These are phyloP conservation scores for Xanthoceras sorbifolium DNA, from an alignment of 345 rosid genomes.

Conservation along the genomic window DNA sequence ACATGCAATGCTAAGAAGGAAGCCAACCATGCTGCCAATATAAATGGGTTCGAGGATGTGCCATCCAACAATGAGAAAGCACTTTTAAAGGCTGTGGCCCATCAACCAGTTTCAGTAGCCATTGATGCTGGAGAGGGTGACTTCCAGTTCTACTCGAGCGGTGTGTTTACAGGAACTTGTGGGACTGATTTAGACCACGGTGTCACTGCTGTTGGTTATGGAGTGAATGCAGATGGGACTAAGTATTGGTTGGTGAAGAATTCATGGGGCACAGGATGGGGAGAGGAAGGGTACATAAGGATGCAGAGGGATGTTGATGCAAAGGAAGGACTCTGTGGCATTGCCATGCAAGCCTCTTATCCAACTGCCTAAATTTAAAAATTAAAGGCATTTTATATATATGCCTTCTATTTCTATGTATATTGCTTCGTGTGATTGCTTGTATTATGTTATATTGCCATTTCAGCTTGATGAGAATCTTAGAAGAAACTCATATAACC, in stretches of 20 bases:
- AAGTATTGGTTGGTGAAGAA: constrained; percentile 44
- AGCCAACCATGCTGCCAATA: constrained; percentile 21
- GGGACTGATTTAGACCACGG: constrained; percentile 35
- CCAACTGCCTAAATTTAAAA: constrained; percentile 21
- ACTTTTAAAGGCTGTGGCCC: constrained; percentile 31
- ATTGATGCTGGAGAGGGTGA: constrained; percentile 30
- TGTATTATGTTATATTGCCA: neutral
- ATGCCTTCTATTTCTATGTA: neutral
- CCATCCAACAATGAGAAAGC: constrained; percentile 34
- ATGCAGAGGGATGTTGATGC: constrained; percentile 31
- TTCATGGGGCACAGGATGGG: constrained; percentile 41
- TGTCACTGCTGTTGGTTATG: constrained; percentile 27
- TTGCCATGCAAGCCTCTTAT: constrained; percentile 38
- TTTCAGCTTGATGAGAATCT: neutral
- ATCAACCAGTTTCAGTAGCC: constrained; percentile 35
- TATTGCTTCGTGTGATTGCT: neutral
- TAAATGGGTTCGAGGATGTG: constrained; percentile 33
- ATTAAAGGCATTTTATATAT: neutral
- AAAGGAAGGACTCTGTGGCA: constrained; percentile 46
- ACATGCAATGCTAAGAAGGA: constrained; percentile 8
- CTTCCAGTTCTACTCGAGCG: constrained; percentile 35
- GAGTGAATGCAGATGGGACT: constrained; percentile 12
- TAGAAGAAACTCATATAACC: neutral
- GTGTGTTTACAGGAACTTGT: constrained; percentile 28
- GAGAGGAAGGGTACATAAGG: constrained; percentile 36